Base-by-base conservation (phyloP, 1,139 yeast genomes). In the Blastobotrys ciferrii region DNA sequence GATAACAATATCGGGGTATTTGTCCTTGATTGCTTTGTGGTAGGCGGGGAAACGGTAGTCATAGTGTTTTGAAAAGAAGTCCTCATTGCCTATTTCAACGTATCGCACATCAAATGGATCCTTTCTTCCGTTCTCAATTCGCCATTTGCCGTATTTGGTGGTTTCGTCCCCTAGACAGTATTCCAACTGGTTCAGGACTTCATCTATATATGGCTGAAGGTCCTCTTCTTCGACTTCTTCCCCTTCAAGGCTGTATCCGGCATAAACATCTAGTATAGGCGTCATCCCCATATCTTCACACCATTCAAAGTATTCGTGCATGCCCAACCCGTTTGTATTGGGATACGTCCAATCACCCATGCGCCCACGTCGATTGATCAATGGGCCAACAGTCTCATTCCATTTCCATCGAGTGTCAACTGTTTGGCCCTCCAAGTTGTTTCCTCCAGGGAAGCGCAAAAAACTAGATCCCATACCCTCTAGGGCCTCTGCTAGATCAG, bases 61-160 rank as follows among this genome's bases (percentile, higher is more conserved):
- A 13, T 38, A 38, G 9, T 37, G 42, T 3, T 23, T 1, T 5
- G 45, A 35, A 28, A 40, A 35, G 20, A 25, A 28, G 31, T 46
- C 41, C 28, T 46, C 48, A 14, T 46, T 46, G 3, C 48, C 48
- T n/a, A 46, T 35, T 18, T 46, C 45, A 28, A 46, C 48, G 28
- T 41, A 35, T 9, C 28, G 28, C 37, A 46, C 13, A 4, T 33
- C 13, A 32, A 32, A 46, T n/a, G 48, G 48, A 3, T 41, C 35
- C n/a, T 46, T 20, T 12, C 42, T 32, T 6, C 48, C 48, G 30
- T 46, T 43, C 2, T 19, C 18, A 7, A 17, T 17, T 4, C 48
- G 45, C 11, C 23, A n/a, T 14, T 46, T 46, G 2, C 48, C 48
- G 32, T 15, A 46, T 19, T 46, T 33, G 19, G 48, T 46, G 9